A percentile compares a stretch with the other conserved stretches of the same genome.
These are phyloP conservation scores for Coemansia sp. DNA, from an alignment of 192 early-diverging fungal genomes.

Conservation along the genomic window DNA sequence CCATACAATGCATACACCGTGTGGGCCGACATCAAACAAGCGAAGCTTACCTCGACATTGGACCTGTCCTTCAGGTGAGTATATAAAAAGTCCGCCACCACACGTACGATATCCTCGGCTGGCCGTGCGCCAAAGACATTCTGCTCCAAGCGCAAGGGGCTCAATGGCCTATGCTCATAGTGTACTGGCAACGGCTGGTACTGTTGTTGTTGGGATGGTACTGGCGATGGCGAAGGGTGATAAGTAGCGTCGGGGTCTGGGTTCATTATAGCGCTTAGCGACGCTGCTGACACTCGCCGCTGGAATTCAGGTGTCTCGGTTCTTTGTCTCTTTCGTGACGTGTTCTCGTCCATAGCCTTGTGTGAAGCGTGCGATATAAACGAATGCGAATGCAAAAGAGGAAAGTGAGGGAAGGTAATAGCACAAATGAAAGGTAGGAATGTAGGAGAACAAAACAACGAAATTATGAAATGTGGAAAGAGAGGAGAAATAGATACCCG, in stretches of 20 bases:
- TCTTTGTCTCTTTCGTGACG: conserved; percentile 42
- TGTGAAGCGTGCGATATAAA: not conserved
- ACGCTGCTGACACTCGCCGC: conserved; percentile 48
- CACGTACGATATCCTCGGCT: conserved; percentile 61
- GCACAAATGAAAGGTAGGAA: not conserved
- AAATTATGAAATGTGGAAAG: not conserved
- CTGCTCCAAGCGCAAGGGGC: conserved; percentile 53
- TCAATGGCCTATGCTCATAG: conserved; percentile 14
- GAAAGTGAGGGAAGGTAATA: not conserved
- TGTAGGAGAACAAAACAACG: not conserved
- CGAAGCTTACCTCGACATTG: conserved; percentile 19
- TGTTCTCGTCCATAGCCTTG: conserved; percentile 10
- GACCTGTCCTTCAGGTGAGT: conserved; percentile 54
- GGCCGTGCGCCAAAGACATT: conserved; percentile 65
- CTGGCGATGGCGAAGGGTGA: conserved; percentile 13
- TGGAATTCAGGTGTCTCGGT: conserved; percentile 32
- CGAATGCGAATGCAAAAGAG: too few relatives aligned
- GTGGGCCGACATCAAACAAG: too few relatives aligned
- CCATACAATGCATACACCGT: too few relatives aligned
- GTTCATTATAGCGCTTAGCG: conserved; percentile 46
- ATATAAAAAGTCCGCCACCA: conserved; percentile 66
- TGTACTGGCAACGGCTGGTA: not conserved
- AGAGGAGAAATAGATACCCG: conserved; percentile 1
- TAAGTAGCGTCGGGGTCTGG: conserved; percentile 32
- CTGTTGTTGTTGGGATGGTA: not conserved